These are phyloP conservation scores for Salicornia ramosissima DNA, from an alignment of 148 eudicot species.

Conservation along the genomic window DNA sequence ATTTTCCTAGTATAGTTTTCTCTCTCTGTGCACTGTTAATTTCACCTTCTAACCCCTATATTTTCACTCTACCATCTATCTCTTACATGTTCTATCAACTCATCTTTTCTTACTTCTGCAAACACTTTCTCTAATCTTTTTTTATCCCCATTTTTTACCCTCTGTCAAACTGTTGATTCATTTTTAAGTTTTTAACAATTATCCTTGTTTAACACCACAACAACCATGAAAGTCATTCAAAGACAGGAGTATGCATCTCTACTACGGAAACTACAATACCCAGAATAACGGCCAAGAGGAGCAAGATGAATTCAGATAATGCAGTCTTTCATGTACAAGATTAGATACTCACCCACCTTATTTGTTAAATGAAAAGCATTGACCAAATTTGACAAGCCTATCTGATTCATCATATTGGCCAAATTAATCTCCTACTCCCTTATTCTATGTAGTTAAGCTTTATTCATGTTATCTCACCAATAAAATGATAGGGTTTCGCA, in stretches of 20 bases:
- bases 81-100: not conserved
- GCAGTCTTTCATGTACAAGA: no score
- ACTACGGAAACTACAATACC: not conserved
- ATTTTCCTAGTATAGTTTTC: not conserved
- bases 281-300: not conserved
- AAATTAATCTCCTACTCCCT: no score
- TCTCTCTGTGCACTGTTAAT: not conserved
- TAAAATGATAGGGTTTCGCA: no score
- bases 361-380: not conserved
- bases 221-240: not conserved
- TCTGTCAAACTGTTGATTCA: no score
- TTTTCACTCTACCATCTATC: not conserved
- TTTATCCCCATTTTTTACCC: not conserved
- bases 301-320: not conserved
- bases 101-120: not conserved
- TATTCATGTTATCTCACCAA: no score
- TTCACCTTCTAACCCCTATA: not conserved
- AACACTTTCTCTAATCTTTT: not conserved
- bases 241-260: no score
- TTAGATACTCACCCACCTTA: not conserved
- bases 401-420: no score
- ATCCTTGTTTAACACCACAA: not conserved
- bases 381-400: not conserved
- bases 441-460: no score
- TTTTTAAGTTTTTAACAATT: not conserved